These are phyloP conservation scores for Cadophora malorum DNA, from an alignment of 2,329 filamentous ascomycete genomes.

Conservation along the genomic window DNA sequence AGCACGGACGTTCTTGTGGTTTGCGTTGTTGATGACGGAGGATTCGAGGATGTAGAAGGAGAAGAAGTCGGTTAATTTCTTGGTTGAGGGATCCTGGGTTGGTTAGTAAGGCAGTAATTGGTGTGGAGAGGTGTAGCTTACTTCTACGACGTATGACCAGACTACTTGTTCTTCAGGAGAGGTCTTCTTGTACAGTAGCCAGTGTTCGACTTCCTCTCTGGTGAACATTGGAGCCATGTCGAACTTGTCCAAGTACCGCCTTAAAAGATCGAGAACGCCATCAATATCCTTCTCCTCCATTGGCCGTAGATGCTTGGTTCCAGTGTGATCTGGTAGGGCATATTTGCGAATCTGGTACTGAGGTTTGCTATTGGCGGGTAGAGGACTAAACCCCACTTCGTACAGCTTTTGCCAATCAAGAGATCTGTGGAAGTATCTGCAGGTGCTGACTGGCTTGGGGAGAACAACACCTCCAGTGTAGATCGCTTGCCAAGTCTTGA, in stretches of 20 bases:
- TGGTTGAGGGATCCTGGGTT: slow-evolving; percentile 61
- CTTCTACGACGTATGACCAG: slow-evolving; percentile 92
- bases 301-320: slow-evolving; percentile 75
- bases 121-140: slow-evolving; percentile 44
- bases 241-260: slow-evolving; percentile 79
- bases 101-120: slow-evolving; percentile 20
- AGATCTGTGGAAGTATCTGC: slow-evolving; percentile 92
- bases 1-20: slow-evolving; percentile 81
- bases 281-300: slow-evolving; percentile 83
- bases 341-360: slow-evolving; percentile 87
- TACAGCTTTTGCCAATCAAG: slow-evolving; percentile 97
- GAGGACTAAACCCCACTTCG: slow-evolving; percentile 90
- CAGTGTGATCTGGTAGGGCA: slow-evolving; percentile 75
- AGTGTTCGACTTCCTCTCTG: slow-evolving; percentile 83
- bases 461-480: slow-evolving; percentile 94
- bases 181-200: slow-evolving; percentile 76
- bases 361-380: slow-evolving; percentile 84
- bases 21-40: slow-evolving; percentile 82
- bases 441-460: slow-evolving; percentile 90
- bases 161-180: slow-evolving; percentile 79
- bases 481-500: slow-evolving; percentile 90
- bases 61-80: slow-evolving; percentile 94
- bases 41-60: slow-evolving; percentile 97
- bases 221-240: slow-evolving; percentile 85
- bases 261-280: slow-evolving; percentile 75